These are phyloP conservation scores for Salix exigua DNA, from an alignment of 345 rosid species.

Conservation along the genomic window DNA sequence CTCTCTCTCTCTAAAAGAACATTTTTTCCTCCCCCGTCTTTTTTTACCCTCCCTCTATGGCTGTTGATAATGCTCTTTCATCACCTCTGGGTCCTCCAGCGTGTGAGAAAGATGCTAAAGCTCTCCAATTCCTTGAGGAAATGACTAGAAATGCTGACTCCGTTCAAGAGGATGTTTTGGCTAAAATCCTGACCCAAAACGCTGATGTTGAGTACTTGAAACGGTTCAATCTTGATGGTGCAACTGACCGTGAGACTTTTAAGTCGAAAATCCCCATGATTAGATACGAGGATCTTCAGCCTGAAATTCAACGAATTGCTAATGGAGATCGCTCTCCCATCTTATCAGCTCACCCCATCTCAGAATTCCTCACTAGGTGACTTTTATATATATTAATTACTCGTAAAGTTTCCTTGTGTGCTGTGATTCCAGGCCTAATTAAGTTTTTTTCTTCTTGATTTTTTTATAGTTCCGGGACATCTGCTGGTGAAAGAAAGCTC, in stretches of 20 bases:
- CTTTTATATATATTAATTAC: neutral
- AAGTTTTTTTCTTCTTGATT: neutral
- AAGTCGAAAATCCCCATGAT: conserved; percentile 59
- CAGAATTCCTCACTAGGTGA: conserved; percentile 81
- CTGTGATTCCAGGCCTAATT: neutral
- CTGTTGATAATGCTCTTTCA: conserved; percentile 50
- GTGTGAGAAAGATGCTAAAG: conserved; percentile 54
- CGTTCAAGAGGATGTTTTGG: conserved; percentile 54
- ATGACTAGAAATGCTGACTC: conserved; percentile 48
- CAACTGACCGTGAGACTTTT: conserved; percentile 47
- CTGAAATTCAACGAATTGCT: conserved; percentile 69
- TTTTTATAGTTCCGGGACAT: conserved; percentile 79
- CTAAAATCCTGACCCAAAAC: conserved; percentile 54
- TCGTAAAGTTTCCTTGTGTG: neutral
- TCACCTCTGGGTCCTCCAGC: conserved; percentile 36
- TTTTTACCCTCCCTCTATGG: conserved; percentile 22
- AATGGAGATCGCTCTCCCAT: conserved; percentile 74
- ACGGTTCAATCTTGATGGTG: conserved; percentile 49
- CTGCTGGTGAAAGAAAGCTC: conserved; percentile 96
- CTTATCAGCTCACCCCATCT: conserved; percentile 59
- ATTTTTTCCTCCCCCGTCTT: neutral
- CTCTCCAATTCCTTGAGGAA: conserved; percentile 62
- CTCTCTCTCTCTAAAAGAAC: neutral
- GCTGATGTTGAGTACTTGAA: conserved; percentile 56
- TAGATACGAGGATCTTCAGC: conserved; percentile 65